Conservation (phyloP, 2,329 filamentous ascomycete species). For the Gyromitra esculenta region DNA sequence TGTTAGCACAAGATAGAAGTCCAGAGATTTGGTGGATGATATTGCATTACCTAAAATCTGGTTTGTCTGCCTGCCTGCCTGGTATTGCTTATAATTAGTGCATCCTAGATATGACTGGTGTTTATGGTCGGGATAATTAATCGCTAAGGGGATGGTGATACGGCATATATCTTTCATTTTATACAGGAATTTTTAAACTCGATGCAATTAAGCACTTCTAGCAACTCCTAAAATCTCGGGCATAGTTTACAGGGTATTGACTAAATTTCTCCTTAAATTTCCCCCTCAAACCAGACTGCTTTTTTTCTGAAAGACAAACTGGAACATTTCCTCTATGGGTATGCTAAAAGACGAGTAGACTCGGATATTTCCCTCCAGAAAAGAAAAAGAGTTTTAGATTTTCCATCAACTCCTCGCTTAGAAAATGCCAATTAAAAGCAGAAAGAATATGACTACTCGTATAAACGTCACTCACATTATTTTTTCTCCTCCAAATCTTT, state of each 20-base stretch:
- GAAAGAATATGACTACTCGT: not conserved
- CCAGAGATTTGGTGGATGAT: not conserved
- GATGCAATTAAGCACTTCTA: too few relatives aligned
- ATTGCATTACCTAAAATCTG: not conserved
- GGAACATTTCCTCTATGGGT: not conserved
- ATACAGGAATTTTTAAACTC: too few relatives aligned
- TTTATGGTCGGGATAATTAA: not conserved
- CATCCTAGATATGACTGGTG: not conserved
- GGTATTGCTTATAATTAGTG: not conserved
- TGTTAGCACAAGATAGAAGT: not conserved
- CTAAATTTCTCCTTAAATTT: too few relatives aligned
- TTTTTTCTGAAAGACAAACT: not conserved
- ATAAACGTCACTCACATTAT: not conserved
- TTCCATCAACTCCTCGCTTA: not conserved
- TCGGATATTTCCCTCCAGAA: not conserved
- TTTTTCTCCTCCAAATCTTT: not conserved
- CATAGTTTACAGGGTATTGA: too few relatives aligned
- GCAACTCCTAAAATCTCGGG: too few relatives aligned
- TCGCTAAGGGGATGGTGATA: not conserved
- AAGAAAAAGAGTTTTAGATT: not conserved
- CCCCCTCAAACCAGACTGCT: not conserved
- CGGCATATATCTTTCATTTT: too few relatives aligned
- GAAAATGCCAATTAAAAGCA: not conserved
- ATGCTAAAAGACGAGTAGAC: slow-evolving; percentile 1
- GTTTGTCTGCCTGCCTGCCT: too few relatives aligned